phyloP scores from a whole-genome alignment of 2,329 filamentous ascomycete genomes.

The Pestalotiopsis fici region DNA sequence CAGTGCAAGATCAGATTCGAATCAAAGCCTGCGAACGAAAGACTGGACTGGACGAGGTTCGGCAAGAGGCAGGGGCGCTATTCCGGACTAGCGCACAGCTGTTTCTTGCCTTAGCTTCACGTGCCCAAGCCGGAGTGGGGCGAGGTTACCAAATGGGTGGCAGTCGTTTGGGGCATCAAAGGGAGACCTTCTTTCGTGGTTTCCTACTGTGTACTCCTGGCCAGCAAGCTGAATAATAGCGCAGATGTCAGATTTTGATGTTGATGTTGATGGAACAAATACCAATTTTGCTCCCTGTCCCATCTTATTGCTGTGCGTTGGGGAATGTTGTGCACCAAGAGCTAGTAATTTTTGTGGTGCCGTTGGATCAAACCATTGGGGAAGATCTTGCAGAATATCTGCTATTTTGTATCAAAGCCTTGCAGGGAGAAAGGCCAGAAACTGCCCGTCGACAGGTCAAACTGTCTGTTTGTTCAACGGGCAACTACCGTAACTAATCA shows the following conservation, averaged over 20 bases:
- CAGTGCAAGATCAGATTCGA: background rate
- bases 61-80: background rate
- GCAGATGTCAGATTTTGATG: background rate
- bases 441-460: background rate
- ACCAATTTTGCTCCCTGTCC: background rate
- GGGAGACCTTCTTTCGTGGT: background rate
- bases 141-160: background rate
- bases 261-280: background rate
- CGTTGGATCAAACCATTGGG: background rate
- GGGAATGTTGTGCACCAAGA: background rate
- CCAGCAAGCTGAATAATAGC: background rate
- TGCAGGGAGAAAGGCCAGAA: background rate
- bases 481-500: background rate
- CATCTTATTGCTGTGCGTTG: background rate
- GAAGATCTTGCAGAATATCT: background rate
- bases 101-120: background rate
- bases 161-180: background rate
- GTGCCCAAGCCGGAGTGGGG: background rate
- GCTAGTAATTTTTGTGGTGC: background rate
- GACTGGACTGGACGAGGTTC: background rate
- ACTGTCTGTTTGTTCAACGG: background rate
- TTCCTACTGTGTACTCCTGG: background rate
- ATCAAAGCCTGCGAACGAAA: constrained; percentile 8
- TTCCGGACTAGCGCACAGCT: background rate
- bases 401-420: background rate